Conservation (phyloP, 345 rosid species). For the Brassica juncea region DNA sequence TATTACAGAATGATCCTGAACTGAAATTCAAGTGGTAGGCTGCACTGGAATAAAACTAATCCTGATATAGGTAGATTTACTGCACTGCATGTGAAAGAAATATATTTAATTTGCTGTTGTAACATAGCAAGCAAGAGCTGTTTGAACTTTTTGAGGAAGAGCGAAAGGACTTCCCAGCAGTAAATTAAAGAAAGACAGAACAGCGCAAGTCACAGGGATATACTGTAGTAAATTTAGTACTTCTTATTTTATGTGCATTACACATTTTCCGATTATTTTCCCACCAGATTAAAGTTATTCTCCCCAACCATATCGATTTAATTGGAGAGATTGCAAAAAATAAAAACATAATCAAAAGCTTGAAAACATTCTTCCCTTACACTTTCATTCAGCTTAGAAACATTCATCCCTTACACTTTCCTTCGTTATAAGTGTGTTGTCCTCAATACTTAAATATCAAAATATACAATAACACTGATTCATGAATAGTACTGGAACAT, state of each 20-base stretch:
- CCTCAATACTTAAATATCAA: not conserved
- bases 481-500: not conserved
- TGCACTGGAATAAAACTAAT: not conserved
- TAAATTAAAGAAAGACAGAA: slow-evolving; percentile 37
- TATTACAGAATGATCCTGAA: not conserved
- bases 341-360: not conserved
- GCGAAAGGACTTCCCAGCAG: slow-evolving; percentile 38
- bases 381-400: slow-evolving; percentile 5
- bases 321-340: slow-evolving; percentile 6
- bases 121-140: slow-evolving; percentile 31
- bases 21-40: slow-evolving; percentile 4
- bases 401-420: slow-evolving; percentile 8
- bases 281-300: slow-evolving; percentile 17
- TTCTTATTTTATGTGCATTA: slow-evolving; percentile 35
- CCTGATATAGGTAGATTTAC: slow-evolving; percentile 2
- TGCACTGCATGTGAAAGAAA: not conserved
- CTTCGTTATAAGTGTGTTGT: not conserved
- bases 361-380: slow-evolving; percentile 22
- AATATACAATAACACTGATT: not conserved
- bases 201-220: slow-evolving; percentile 30
- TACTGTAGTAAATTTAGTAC: not conserved
- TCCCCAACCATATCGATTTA: slow-evolving; percentile 31
- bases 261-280: slow-evolving; percentile 17
- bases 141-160: slow-evolving; percentile 34
- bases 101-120: slow-evolving; percentile 5